Conservation (phyloP, 768 basidiomycete genomes). For the Boletellus ananiceps region DNA sequence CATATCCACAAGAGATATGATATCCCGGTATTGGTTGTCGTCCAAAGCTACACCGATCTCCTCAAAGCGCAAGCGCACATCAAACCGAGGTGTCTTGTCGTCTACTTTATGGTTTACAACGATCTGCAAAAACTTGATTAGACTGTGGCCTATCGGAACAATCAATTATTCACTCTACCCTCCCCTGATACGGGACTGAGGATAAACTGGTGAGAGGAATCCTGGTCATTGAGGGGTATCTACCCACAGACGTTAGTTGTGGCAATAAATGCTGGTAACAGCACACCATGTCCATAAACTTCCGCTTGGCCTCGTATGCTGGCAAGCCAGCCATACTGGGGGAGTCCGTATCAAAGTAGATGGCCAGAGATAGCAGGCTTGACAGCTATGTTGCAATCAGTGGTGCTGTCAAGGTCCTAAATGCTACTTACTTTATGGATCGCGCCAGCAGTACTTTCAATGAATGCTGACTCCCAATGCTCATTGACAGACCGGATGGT, state of each 20-base stretch:
- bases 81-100: constrained; percentile 74
- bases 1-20: constrained; percentile 90
- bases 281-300: constrained; percentile 68
- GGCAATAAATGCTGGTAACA: background rate
- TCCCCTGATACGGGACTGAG: constrained; percentile 94
- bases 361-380: constrained; percentile 76
- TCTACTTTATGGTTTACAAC: constrained; percentile 78
- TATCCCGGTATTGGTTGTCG: constrained; percentile 90
- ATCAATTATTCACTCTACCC: constrained; percentile 59
- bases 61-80: constrained; percentile 83
- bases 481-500: constrained; percentile 86
- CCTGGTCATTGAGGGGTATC: constrained; percentile 48
- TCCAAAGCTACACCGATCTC: constrained; percentile 92
- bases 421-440: constrained; percentile 72
- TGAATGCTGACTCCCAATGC: constrained; percentile 86
- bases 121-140: constrained; percentile 42
- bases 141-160: background rate
- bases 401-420: background rate
- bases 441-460: constrained; percentile 79
- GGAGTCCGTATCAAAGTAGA: constrained; percentile 95
- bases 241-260: constrained; percentile 19
- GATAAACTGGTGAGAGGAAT: constrained; percentile 76
- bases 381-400: constrained; percentile 54
- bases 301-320: constrained; percentile 59
- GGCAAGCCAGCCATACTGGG: constrained; percentile 68